These are phyloP conservation scores for Grigorovia transvaalensis DNA, from an alignment of 805 yeast genomes.

Conservation along the genomic window DNA sequence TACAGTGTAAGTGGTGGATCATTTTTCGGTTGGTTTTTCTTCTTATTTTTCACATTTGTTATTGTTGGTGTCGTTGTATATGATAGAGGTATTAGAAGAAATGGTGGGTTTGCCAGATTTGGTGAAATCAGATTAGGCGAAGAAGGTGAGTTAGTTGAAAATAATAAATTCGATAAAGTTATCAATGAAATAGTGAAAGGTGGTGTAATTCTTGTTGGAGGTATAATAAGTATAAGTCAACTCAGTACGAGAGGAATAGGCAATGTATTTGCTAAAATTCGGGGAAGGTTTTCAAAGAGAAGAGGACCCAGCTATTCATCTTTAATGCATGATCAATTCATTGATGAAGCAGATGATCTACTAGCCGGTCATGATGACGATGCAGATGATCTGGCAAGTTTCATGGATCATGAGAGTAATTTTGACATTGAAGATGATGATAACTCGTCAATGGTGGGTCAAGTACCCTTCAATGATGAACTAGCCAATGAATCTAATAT, in stretches of 20 bases:
- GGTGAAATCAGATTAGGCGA: conserved; percentile 83
- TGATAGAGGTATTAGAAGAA: conserved; percentile 68
- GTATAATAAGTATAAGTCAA: conserved; percentile 19
- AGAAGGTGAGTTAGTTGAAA: conserved; percentile 50
- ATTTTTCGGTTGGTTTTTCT: conserved; percentile 40
- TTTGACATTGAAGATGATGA: conserved; percentile 27
- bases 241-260: conserved; percentile 9
- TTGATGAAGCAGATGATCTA: conserved; percentile 30
- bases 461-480: not conserved
- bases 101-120: conserved; percentile 65
- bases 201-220: conserved; percentile 43
- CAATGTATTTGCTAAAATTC: conserved; percentile 8
- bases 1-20: conserved; percentile 47
- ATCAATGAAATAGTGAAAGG: conserved; percentile 49
- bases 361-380: conserved; percentile 36
- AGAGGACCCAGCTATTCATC: conserved; percentile 27
- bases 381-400: conserved; percentile 38
- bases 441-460: not conserved
- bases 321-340: conserved; percentile 24
- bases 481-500: not conserved
- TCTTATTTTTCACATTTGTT: conserved; percentile 46
- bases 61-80: conserved; percentile 60
- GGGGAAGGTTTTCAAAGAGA: conserved; percentile 21
- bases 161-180: conserved; percentile 47
- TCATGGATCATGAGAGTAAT: conserved; percentile 28